These are phyloP conservation scores for Tetrahymena malaccensis DNA, from an alignment of 73 alveolate genomes.

Conservation along the genomic window DNA sequence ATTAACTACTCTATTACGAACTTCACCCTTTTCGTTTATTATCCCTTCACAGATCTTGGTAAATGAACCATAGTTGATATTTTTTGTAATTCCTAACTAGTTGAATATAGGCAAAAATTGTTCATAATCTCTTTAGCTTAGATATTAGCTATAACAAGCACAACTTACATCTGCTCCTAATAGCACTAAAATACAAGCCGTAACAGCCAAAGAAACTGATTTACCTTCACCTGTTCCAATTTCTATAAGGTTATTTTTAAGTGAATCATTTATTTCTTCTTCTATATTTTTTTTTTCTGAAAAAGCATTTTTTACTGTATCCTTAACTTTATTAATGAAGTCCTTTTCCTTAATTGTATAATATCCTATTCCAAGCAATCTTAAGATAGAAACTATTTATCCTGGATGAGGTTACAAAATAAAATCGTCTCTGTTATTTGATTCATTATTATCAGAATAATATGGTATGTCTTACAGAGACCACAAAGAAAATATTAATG, in stretches of 20 bases:
- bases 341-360: background rate
- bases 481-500: background rate
- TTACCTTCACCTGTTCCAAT: conserved; percentile 21
- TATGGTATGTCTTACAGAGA: background rate
- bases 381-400: background rate
- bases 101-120: background rate
- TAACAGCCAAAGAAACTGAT: background rate
- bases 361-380: background rate
- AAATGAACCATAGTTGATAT: background rate
- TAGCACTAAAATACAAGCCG: background rate
- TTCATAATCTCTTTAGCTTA: conserved; percentile 4
- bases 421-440: background rate
- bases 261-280: background rate
- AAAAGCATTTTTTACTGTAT: background rate
- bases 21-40: background rate
- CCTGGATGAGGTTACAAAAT: background rate
- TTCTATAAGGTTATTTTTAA: background rate
- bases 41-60: background rate
- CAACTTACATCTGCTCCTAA: background rate
- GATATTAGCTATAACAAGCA: conserved; percentile 2
- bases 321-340: background rate
- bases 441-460: background rate
- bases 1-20: background rate
- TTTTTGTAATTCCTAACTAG: background rate
- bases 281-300: background rate